A percentile compares a stretch with the other conserved stretches of the same genome.
phyloP scores from a whole-genome alignment of 2,329 filamentous ascomycete species.

The Pleurostoma richardsiae region DNA sequence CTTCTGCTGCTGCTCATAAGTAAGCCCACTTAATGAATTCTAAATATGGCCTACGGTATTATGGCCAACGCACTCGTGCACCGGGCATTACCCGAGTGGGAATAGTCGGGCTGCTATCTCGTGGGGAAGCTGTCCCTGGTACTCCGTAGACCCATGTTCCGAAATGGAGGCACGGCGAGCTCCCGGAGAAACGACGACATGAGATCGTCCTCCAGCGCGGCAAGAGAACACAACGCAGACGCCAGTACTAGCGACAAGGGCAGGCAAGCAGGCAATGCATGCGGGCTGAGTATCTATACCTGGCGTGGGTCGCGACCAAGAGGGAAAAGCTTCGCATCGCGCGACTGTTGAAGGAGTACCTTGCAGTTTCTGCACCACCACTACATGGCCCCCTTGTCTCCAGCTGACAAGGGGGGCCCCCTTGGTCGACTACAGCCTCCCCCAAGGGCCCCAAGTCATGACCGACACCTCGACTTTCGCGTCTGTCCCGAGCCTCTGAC shows the following conservation, averaged over 20 bases:
- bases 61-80: not conserved
- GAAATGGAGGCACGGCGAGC: not conserved
- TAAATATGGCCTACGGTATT: not conserved
- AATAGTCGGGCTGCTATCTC: not conserved
- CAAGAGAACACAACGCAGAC: not conserved
- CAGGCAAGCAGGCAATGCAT: not conserved
- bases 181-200: not conserved
- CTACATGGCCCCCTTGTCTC: slow-evolving; percentile 11
- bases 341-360: slow-evolving; percentile 13
- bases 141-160: not conserved
- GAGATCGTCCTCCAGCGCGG: not conserved
- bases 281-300: not conserved
- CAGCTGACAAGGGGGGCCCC: slow-evolving; percentile 17
- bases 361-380: slow-evolving; percentile 12
- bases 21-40: not conserved
- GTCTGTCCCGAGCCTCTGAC: slow-evolving; percentile 5
- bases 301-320: slow-evolving; percentile 4
- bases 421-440: slow-evolving; percentile 15
- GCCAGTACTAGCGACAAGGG: not conserved
- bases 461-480: slow-evolving; percentile 8
- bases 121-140: not conserved
- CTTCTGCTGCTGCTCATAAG: not conserved
- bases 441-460: slow-evolving; percentile 7
- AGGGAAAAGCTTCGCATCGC: slow-evolving; percentile 9
- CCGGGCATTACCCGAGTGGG: not conserved